phyloP scores from a whole-genome alignment of 768 basidiomycete genomes.

The Clitopilus passeckerianus region DNA sequence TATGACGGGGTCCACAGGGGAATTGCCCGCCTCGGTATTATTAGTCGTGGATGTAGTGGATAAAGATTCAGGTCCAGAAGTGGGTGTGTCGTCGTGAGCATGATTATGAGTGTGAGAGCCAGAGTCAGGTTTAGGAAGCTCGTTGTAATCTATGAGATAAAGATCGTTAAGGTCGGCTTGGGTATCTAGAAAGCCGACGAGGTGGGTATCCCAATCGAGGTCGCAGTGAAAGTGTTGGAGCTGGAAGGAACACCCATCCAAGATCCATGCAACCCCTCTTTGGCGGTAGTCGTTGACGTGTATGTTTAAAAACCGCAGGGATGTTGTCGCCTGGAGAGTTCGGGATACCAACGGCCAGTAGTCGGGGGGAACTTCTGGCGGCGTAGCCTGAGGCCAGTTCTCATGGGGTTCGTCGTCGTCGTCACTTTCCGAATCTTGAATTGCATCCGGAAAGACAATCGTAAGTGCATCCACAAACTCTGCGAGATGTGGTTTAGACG shows the following conservation, averaged over 20 bases:
- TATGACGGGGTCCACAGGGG: conserved; percentile 17
- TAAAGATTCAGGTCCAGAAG: not conserved
- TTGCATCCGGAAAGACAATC: conserved; percentile 33
- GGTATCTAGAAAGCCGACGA: conserved; percentile 46
- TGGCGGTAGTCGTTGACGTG: conserved; percentile 32
- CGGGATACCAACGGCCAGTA: conserved; percentile 48
- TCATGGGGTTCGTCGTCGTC: conserved; percentile 19
- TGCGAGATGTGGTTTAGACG: conserved; percentile 41
- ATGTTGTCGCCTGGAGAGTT: conserved; percentile 41
- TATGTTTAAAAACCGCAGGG: conserved; percentile 50
- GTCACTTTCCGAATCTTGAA: conserved; percentile 22
- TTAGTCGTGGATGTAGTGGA: not conserved
- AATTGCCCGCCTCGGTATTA: conserved; percentile 10
- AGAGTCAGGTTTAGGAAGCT: conserved; percentile 12
- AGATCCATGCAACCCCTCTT: conserved; percentile 34
- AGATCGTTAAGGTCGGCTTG: conserved; percentile 47
- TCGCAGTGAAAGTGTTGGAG: conserved; percentile 64
- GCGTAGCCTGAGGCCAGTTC: conserved; percentile 15
- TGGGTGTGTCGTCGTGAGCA: not conserved
- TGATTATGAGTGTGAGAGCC: conserved; percentile 1
- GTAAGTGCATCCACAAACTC: conserved; percentile 49
- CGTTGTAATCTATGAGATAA: conserved; percentile 40
- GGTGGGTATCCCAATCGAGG: conserved; percentile 55
- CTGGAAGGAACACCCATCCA: conserved; percentile 40
- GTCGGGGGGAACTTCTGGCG: conserved; percentile 20